These are phyloP conservation scores for Lasiosphaeria ovina DNA, from an alignment of 495 filamentous ascomycete species.

Conservation along the genomic window DNA sequence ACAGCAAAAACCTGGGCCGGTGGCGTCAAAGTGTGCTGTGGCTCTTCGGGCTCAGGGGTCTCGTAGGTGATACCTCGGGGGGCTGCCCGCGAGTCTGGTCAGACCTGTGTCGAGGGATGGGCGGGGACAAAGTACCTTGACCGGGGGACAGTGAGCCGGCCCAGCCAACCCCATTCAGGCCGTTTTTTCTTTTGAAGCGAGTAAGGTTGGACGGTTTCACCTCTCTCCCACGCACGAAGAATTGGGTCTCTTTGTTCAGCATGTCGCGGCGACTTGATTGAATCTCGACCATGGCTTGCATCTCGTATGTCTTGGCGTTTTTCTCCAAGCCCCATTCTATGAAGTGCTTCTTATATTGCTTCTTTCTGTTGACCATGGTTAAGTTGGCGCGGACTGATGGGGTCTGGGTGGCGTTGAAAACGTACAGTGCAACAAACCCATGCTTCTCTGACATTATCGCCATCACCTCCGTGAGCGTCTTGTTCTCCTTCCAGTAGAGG, in stretches of 20 bases:
- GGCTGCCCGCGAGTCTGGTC: background rate
- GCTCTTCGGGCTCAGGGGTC: background rate
- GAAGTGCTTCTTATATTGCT: constrained; percentile 31
- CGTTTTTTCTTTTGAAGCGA: constrained; percentile 21
- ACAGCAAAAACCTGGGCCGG: background rate
- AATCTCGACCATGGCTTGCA: constrained; percentile 26
- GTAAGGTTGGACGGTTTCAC: constrained; percentile 18
- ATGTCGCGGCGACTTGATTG: constrained; percentile 11
- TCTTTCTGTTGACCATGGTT: constrained; percentile 15
- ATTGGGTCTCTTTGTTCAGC: constrained; percentile 20
- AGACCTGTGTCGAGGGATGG: background rate
- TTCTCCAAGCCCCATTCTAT: constrained; percentile 28
- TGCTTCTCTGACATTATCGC: constrained; percentile 20
- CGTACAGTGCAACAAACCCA: constrained; percentile 26
- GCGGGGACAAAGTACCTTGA: background rate
- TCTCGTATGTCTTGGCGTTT: constrained; percentile 25
- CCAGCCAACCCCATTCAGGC: background rate
- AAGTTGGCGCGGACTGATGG: background rate
- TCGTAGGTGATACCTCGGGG: background rate
- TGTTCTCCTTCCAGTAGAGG: constrained; percentile 22
- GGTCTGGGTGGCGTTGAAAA: background rate
- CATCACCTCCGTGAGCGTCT: constrained; percentile 23
- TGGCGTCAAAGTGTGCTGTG: background rate
- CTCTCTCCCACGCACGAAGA: constrained; percentile 13
- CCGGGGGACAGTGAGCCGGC: background rate